Conservation (phyloP, 2,329 filamentous ascomycete species). For the Verticillium alfalfae region DNA sequence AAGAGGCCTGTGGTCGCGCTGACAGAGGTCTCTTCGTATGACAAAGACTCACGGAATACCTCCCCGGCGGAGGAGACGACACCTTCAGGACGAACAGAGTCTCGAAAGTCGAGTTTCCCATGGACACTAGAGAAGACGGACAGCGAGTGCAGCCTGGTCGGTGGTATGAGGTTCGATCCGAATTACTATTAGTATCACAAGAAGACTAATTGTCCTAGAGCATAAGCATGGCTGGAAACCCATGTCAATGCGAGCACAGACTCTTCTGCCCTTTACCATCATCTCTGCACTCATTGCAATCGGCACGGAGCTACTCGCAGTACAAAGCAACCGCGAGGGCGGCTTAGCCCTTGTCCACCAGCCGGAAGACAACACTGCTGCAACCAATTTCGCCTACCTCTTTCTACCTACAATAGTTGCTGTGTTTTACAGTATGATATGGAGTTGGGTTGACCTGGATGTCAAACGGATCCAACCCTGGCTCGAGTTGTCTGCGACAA, state of each 20-base stretch:
- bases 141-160: neutral
- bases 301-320: constrained; percentile 36
- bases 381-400: constrained; percentile 32
- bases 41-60: neutral
- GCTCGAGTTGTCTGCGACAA: constrained; percentile 44
- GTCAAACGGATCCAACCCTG: constrained; percentile 55
- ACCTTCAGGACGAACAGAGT: too few species aligned
- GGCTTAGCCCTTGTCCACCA: constrained; percentile 28
- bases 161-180: too few species aligned
- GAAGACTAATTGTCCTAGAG: too few species aligned
- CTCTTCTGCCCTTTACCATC: constrained; percentile 25
- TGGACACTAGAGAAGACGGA: neutral
- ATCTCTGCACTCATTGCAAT: constrained; percentile 31
- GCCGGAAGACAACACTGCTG: constrained; percentile 23
- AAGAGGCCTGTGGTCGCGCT: neutral
- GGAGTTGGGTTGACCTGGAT: constrained; percentile 57
- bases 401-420: constrained; percentile 50
- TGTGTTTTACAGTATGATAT: constrained; percentile 49
- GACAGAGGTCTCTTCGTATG: neutral
- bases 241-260: too few species aligned
- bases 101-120: neutral
- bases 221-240: constrained; percentile 24
- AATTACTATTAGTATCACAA: too few species aligned
- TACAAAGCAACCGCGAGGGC: constrained; percentile 28
- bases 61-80: neutral